A percentile compares a stretch with the other conserved stretches of the same genome.
These are phyloP conservation scores for Aotearoamyces nothofagi DNA, from an alignment of 2,329 filamentous ascomycete species.

Conservation along the genomic window DNA sequence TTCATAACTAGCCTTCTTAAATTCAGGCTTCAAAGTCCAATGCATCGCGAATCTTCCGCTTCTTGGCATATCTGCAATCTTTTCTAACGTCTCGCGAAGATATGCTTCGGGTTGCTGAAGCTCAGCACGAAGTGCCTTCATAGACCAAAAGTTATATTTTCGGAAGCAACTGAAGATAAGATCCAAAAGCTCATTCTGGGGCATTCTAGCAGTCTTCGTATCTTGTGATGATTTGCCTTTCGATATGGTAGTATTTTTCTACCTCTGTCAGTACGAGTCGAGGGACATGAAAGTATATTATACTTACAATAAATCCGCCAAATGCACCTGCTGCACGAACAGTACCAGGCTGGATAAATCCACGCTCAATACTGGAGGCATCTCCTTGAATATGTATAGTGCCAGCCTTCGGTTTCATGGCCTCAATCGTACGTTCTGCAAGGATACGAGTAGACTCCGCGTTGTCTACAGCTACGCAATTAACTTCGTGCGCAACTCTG, in stretches of 20 bases:
- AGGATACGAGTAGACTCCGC: conserved; percentile 51
- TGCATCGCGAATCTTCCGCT: conserved; percentile 73
- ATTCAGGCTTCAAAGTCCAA: conserved; percentile 67
- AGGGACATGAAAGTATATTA: neutral
- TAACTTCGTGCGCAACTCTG: conserved; percentile 61
- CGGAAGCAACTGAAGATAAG: conserved; percentile 72
- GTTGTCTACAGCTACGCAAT: conserved; percentile 57
- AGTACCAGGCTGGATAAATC: conserved; percentile 42
- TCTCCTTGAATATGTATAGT: conserved; percentile 25
- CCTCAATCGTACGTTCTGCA: conserved; percentile 38
- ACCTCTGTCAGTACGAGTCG: conserved; percentile 4
- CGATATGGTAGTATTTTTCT: conserved; percentile 34
- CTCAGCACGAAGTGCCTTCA: conserved; percentile 65
- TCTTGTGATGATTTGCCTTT: conserved; percentile 51
- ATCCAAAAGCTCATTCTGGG: conserved; percentile 77
- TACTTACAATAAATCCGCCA: conserved; percentile 41
- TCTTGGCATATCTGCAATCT: conserved; percentile 70
- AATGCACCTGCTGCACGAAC: conserved; percentile 26
- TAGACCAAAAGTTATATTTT: conserved; percentile 83
- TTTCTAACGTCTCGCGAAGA: conserved; percentile 69
- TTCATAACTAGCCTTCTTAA: conserved; percentile 37
- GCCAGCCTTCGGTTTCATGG: conserved; percentile 42
- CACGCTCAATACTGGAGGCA: conserved; percentile 14
- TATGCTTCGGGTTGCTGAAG: conserved; percentile 88
- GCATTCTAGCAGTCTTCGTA: conserved; percentile 81